Conservation (phyloP, 371 early-diverging fungal genomes). For the Mucor indicus region DNA sequence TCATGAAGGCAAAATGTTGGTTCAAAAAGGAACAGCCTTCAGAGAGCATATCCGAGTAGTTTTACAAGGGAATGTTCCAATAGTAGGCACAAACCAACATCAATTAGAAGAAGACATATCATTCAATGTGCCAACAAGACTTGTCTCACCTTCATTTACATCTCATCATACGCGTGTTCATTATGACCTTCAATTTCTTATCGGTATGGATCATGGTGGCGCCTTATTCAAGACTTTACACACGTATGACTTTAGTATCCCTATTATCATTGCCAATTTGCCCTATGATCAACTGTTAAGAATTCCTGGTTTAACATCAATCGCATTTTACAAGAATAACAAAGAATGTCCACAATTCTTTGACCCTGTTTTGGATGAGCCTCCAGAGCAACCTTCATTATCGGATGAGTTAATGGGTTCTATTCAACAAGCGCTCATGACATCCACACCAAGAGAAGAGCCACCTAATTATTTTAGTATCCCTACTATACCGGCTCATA, state of each 20-base stretch:
- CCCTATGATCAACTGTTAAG: conserved; percentile 39
- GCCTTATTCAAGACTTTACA: conserved; percentile 32
- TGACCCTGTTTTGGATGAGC: conserved; percentile 37
- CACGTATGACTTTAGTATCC: conserved; percentile 33
- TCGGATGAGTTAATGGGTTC: conserved; percentile 21
- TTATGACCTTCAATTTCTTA: conserved; percentile 34
- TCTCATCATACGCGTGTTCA: conserved; percentile 43
- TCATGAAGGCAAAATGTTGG: conserved; percentile 45
- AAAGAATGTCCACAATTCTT: conserved; percentile 41
- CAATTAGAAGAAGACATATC: conserved; percentile 18
- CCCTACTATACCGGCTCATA: conserved; percentile 31
- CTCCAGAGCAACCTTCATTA: conserved; percentile 25
- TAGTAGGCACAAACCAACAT: background rate
- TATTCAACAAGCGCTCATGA: conserved; percentile 20
- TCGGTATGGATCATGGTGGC: conserved; percentile 27
- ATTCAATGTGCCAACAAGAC: conserved; percentile 43
- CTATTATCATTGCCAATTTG: conserved; percentile 40
- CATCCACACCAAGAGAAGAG: conserved; percentile 34
- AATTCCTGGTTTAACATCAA: conserved; percentile 35
- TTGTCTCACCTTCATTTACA: conserved; percentile 43
- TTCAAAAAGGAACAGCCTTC: conserved; percentile 45
- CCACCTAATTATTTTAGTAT: conserved; percentile 46
- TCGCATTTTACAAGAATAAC: conserved; percentile 26
- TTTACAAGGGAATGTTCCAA: conserved; percentile 20
- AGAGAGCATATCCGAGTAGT: conserved; percentile 31